Base-by-base conservation (phyloP, 2,329 filamentous ascomycete genomes). In the Aspergillus pseudoterreus region DNA sequence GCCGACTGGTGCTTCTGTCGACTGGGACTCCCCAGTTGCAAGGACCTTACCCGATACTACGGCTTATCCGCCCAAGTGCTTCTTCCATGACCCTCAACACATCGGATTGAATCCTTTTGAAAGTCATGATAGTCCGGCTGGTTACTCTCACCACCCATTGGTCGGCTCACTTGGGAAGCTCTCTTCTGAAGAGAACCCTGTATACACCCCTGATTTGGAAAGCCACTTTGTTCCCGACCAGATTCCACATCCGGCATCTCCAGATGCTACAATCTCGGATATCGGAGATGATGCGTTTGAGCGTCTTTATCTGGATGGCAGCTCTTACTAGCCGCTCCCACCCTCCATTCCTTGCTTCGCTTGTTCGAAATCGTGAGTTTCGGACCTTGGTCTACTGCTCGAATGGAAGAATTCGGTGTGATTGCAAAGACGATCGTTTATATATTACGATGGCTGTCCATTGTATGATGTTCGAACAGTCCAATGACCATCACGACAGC, bases 201-300 rank as follows among this genome's bases (percentile, higher is more conserved):
- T 61, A 36, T 65, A 62, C 43, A 50, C 54, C n/a, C 44, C 49
- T 10, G 56, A 57, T 15, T 39, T 46, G 9, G 52, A 52, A 19
- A 45, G 58, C 15, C 38, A 22, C 6, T 48, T 53, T 43, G 53
- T 56, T 41, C 47, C 53, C 15, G 61, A 63, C 45, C 50, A 59
- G 35, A 39, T 47, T 5, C 45, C 54, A 12, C 57, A 57, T n/a
- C 48, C 47, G n/a, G 43, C 49, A 21, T 71, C 69, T 5, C 63
- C 69, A 0, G 65, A 71, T 27, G 65, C 59, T 15, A 71, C 69
- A 3, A 59, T 72, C 35, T 65, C 68, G 6, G 68, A 72, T 10
- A 51, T 65, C 8, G 68, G 66, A 32, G 59, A 66, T 33, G 62
- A 67, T 24, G 67, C 71, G 17, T 62, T 71, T 56, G 57, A 62